These are phyloP conservation scores for Umbellularia californica DNA, from an alignment of 164 flowering plant genomes.

Conservation along the genomic window DNA sequence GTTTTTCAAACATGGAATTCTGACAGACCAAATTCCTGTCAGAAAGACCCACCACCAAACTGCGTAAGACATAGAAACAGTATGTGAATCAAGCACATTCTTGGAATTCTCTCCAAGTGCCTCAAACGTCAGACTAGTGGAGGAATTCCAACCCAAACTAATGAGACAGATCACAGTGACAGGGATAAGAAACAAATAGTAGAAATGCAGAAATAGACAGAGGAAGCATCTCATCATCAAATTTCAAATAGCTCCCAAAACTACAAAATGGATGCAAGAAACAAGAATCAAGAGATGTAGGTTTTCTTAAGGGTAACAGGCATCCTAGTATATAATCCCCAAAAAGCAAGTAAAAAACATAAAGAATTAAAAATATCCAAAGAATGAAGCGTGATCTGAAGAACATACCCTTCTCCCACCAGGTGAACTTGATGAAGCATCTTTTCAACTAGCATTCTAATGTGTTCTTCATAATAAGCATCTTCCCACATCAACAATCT, in stretches of 20 bases:
- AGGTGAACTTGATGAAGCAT: constrained; percentile 64
- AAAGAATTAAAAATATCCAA: neutral
- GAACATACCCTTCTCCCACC: constrained; percentile 75
- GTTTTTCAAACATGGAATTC: too few relatives aligned
- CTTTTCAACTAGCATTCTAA: constrained; percentile 31
- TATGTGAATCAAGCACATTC: neutral
- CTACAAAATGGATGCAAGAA: neutral
- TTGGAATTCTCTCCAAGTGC: neutral
- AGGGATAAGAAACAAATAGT: neutral
- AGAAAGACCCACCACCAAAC: neutral
- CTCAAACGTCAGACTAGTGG: neutral
- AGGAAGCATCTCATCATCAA: neutral
- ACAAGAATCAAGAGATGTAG: neutral
- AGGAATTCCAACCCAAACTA: neutral
- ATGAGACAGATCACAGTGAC: neutral
- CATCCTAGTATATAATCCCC: neutral
- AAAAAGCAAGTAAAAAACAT: neutral
- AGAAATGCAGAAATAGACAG: neutral
- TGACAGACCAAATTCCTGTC: too few relatives aligned
- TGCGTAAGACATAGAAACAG: neutral
- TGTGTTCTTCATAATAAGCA: constrained; percentile 53
- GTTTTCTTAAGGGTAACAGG: neutral
- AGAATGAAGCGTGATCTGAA: neutral
- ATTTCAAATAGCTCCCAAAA: neutral
- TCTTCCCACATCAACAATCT: constrained; percentile 74